Conservation (phyloP, 2,329 filamentous ascomycete genomes). For the Arthrobotrys entomopaga region DNA sequence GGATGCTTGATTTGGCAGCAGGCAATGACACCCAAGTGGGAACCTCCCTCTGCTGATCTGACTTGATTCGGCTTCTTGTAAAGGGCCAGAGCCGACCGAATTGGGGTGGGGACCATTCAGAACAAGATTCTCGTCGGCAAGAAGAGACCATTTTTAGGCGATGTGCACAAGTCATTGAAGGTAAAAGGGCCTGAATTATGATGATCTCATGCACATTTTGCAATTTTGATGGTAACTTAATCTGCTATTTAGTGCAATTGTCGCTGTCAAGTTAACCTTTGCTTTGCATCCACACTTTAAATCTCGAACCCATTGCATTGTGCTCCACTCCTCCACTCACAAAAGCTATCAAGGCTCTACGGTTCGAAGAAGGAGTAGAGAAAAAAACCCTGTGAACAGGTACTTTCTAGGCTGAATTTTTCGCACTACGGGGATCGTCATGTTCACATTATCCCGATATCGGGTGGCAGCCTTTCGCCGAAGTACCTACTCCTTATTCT, state of each 20-base stretch:
- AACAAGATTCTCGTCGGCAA: conserved; percentile 44
- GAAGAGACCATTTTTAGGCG: conserved; percentile 44
- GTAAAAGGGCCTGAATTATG: conserved; percentile 27
- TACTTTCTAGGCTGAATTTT: conserved; percentile 44
- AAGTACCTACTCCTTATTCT: not conserved
- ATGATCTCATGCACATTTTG: conserved; percentile 42
- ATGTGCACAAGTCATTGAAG: conserved; percentile 40
- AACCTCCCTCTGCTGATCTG: conserved; percentile 36
- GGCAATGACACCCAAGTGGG: conserved; percentile 39
- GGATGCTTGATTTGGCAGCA: conserved; percentile 44
- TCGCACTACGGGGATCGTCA: conserved; percentile 43
- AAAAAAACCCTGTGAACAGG: not conserved
- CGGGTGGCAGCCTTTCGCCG: conserved; percentile 27
- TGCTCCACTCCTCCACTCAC: conserved; percentile 21
- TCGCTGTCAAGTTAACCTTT: conserved; percentile 49
- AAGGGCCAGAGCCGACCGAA: conserved; percentile 38
- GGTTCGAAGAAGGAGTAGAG: conserved; percentile 4
- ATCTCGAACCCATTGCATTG: conserved; percentile 28
- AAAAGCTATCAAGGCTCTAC: conserved; percentile 16
- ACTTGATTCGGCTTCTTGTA: conserved; percentile 28
- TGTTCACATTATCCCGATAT: conserved; percentile 30
- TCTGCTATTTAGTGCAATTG: conserved; percentile 42
- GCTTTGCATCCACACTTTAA: conserved; percentile 41
- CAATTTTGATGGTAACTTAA: conserved; percentile 36
- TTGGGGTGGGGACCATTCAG: conserved; percentile 11